Percentiles rank a stretch among this genome's conserved stretches.
These are phyloP conservation scores for Daldinia eschscholtzii DNA, from an alignment of 2,329 filamentous ascomycete genomes.

Conservation along the genomic window DNA sequence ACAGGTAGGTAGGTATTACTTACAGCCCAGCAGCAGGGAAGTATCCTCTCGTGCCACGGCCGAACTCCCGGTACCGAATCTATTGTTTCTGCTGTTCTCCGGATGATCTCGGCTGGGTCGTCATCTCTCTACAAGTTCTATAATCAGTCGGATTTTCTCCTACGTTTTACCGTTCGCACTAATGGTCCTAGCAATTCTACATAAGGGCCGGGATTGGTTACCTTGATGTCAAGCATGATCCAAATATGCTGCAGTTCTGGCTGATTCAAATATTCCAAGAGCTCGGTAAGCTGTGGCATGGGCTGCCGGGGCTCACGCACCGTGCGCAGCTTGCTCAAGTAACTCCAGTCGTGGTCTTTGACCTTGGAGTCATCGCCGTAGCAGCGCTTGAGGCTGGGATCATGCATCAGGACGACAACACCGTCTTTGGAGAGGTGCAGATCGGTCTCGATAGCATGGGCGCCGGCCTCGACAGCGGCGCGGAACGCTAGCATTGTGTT, in stretches of 20 bases:
- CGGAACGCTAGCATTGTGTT: slow-evolving; percentile 86
- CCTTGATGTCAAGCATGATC: slow-evolving; percentile 91
- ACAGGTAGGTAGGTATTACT: slow-evolving; percentile 37
- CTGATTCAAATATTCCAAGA: slow-evolving; percentile 77
- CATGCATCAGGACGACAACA: slow-evolving; percentile 88
- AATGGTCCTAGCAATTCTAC: background rate
- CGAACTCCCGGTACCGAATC: slow-evolving; percentile 61
- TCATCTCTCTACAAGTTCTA: slow-evolving; percentile 71
- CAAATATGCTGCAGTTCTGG: slow-evolving; percentile 77
- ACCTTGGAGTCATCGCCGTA: slow-evolving; percentile 81
- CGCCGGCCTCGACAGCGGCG: slow-evolving; percentile 78
- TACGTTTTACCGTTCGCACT: background rate
- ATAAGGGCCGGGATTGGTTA: slow-evolving; percentile 49
- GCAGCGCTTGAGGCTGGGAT: slow-evolving; percentile 81
- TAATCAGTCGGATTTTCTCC: background rate
- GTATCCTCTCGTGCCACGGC: slow-evolving; percentile 79
- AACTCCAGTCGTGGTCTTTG: slow-evolving; percentile 80
- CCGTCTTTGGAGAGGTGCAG: slow-evolving; percentile 85
- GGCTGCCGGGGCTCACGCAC: slow-evolving; percentile 73
- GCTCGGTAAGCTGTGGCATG: slow-evolving; percentile 80
- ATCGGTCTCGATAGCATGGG: slow-evolving; percentile 89
- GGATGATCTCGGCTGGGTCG: slow-evolving; percentile 76
- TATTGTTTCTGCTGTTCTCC: slow-evolving; percentile 74
- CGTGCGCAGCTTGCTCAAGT: slow-evolving; percentile 77
- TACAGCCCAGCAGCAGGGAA: slow-evolving; percentile 87